Evolutionary conservation across 805 yeast genomes (phyloP).

Genomic region (Torulaspora gathmanii): DNA sequence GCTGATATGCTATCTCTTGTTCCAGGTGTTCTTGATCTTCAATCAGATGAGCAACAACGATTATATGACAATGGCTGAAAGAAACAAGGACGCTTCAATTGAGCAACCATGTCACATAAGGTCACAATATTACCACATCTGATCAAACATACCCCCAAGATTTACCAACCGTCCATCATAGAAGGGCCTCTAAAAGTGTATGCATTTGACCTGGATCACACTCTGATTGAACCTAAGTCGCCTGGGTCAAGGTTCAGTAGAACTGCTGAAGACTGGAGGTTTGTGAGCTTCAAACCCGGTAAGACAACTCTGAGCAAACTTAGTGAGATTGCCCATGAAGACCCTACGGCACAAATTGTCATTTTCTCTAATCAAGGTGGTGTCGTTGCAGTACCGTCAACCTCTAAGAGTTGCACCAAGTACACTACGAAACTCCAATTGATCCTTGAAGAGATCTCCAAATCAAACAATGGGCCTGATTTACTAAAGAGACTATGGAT

Average conservation of each 20-base stretch:
- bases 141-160: slow-evolving; percentile 40
- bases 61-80: neutral
- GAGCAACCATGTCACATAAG: slow-evolving; percentile 30
- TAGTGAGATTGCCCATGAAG: slow-evolving; percentile 13
- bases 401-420: slow-evolving; percentile 34
- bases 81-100: neutral
- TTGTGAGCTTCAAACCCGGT: slow-evolving; percentile 41
- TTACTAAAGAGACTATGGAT: slow-evolving; percentile 39
- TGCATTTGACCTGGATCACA: slow-evolving; percentile 83
- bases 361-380: slow-evolving; percentile 88
- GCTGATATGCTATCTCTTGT: neutral
- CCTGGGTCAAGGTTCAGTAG: slow-evolving; percentile 50
- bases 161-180: neutral
- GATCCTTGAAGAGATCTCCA: slow-evolving; percentile 35
- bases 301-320: slow-evolving; percentile 21
- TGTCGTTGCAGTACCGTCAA: slow-evolving; percentile 28
- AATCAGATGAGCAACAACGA: neutral
- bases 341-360: slow-evolving; percentile 43
- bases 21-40: neutral
- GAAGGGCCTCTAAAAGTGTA: slow-evolving; percentile 42
- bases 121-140: slow-evolving; percentile 41
- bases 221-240: slow-evolving; percentile 57
- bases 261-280: slow-evolving; percentile 69
- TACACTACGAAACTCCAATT: slow-evolving; percentile 42
- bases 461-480: slow-evolving; percentile 24